These are phyloP conservation scores for Puccinia novopanici DNA, from an alignment of 1,284 basidiomycete genomes.

Conservation along the genomic window DNA sequence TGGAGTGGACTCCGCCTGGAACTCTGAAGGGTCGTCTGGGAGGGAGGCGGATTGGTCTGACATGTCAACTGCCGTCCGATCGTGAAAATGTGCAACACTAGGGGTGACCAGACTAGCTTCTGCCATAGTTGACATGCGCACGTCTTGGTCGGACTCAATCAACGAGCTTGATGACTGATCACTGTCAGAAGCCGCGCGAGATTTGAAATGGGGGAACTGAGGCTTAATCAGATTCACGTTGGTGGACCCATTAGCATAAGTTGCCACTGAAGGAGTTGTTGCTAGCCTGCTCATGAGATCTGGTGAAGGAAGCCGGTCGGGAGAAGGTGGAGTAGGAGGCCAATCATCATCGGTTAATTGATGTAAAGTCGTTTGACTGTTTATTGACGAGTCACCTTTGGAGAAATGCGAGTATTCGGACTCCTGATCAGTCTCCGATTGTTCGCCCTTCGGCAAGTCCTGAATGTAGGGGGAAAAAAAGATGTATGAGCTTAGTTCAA, in stretches of 20 bases:
- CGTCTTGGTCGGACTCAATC: slow-evolving; percentile 22
- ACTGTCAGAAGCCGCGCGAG: neutral
- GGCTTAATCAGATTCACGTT: slow-evolving; percentile 10
- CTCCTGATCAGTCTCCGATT: neutral
- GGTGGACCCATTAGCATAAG: neutral
- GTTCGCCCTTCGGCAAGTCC: neutral
- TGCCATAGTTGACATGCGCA: slow-evolving; percentile 21
- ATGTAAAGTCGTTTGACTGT: slow-evolving; percentile 20
- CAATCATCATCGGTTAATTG: slow-evolving; percentile 34
- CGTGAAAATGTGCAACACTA: slow-evolving; percentile 11
- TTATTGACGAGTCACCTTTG: neutral
- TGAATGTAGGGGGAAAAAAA: neutral
- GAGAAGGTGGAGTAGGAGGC: slow-evolving; percentile 34
- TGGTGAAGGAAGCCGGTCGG: slow-evolving; percentile 22
- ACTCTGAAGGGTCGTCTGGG: slow-evolving; percentile 12
- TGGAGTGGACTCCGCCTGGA: slow-evolving; percentile 19
- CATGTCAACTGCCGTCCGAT: neutral
- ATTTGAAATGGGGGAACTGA: slow-evolving; percentile 5
- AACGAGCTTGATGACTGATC: slow-evolving; percentile 25
- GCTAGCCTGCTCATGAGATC: slow-evolving; percentile 29
- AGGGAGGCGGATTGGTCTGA: neutral
- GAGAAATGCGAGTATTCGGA: slow-evolving; percentile 24
- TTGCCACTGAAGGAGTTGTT: neutral
- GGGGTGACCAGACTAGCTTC: slow-evolving; percentile 33
- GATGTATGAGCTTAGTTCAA: neutral